These are phyloP conservation scores for Erythrobasidium hasegawianum DNA, from an alignment of 1,284 basidiomycete species.

Conservation along the genomic window DNA sequence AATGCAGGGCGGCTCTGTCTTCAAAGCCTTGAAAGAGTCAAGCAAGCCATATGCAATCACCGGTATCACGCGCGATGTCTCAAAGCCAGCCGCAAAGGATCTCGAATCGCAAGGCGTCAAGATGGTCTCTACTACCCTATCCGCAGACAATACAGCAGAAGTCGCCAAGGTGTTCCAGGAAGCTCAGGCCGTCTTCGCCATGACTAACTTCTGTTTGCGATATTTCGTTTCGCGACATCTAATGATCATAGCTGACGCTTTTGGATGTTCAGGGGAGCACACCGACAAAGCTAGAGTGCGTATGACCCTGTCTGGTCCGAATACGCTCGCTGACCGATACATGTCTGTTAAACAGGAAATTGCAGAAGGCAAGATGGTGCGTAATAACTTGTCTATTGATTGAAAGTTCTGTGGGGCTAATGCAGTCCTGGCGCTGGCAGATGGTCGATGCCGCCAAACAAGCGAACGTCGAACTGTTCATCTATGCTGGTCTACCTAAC, in stretches of 20 bases:
- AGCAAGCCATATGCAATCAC: constrained; percentile 36
- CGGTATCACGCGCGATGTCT: constrained; percentile 41
- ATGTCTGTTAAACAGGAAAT: constrained; percentile 5
- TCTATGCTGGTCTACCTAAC: constrained; percentile 40
- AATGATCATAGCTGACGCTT: too few species aligned
- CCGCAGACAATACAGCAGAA: constrained; percentile 30
- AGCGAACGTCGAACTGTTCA: constrained; percentile 37
- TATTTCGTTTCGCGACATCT: constrained; percentile 19
- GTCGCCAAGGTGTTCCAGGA: constrained; percentile 38
- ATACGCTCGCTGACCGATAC: background rate
- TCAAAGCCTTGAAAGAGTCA: constrained; percentile 8
- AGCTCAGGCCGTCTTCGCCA: constrained; percentile 40
- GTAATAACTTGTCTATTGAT: background rate
- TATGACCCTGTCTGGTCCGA: background rate
- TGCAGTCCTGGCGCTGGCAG: background rate
- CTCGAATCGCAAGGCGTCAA: constrained; percentile 41
- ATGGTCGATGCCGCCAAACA: constrained; percentile 42
- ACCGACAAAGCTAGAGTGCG: background rate
- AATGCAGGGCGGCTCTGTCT: constrained; percentile 5
- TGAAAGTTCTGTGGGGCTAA: background rate
- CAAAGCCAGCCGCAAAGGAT: constrained; percentile 39
- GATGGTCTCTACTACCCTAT: constrained; percentile 37
- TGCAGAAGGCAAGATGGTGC: constrained; percentile 14
- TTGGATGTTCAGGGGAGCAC: background rate
- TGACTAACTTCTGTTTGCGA: constrained; percentile 42